Conservation (phyloP, 1,284 basidiomycete genomes). For the Rhodotorula mucilaginosa region DNA sequence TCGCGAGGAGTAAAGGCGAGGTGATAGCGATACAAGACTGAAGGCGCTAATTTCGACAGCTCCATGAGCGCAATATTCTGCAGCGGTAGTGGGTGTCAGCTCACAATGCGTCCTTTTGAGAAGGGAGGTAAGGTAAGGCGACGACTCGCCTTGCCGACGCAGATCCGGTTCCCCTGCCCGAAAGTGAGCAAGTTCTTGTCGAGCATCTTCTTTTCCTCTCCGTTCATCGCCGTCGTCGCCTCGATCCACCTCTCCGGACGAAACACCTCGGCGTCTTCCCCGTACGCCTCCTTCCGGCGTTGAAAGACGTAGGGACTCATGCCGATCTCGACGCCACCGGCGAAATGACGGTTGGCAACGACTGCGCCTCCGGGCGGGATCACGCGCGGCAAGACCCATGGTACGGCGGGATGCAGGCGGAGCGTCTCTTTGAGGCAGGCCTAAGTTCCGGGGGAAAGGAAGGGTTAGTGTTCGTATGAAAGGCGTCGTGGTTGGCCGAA, state of each 20-base stretch:
- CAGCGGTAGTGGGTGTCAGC: neutral
- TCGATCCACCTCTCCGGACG: conserved; percentile 9
- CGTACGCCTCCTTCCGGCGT: neutral
- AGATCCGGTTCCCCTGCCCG: conserved; percentile 5
- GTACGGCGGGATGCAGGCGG: conserved; percentile 47
- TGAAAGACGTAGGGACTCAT: conserved; percentile 13
- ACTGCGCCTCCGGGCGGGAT: conserved; percentile 43
- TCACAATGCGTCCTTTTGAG: no score
- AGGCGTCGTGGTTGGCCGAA: no score
- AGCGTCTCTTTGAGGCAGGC: conserved; percentile 48
- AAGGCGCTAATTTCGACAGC: conserved; percentile 11
- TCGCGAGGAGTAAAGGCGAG: conserved; percentile 1
- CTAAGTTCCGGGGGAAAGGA: conserved; percentile 10
- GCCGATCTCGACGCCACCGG: conserved; percentile 20
- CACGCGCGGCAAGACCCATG: conserved; percentile 45
- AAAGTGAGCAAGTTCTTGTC: conserved; percentile 12
- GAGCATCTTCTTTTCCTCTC: neutral
- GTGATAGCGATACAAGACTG: conserved; percentile 6
- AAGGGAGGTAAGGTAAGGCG: neutral
- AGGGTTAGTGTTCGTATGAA: neutral
- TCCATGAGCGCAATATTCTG: conserved; percentile 18
- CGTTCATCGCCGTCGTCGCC: neutral
- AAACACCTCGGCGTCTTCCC: neutral
- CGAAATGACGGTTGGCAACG: conserved; percentile 43
- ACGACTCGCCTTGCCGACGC: conserved; percentile 8